These are phyloP conservation scores for Colletotrichum kahawae DNA, from an alignment of 2,329 filamentous ascomycete species.

Conservation along the genomic window DNA sequence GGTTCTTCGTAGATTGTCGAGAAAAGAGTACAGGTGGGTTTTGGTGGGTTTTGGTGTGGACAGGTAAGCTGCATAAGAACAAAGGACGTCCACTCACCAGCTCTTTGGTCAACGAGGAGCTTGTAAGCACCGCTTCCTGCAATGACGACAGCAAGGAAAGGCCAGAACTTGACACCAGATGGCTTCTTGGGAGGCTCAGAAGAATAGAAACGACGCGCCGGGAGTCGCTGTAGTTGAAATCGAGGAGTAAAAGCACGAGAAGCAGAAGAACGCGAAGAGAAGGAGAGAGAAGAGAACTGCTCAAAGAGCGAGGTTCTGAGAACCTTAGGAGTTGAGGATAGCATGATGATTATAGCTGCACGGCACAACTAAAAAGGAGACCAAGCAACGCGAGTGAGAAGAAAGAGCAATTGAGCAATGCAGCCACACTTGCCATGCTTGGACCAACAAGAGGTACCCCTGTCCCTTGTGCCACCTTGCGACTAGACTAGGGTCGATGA, in stretches of 20 bases:
- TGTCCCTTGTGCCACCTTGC: background rate
- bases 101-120: slow-evolving; percentile 53
- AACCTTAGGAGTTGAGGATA: background rate
- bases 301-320: background rate
- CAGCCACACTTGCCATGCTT: slow-evolving; percentile 11
- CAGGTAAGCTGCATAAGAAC: background rate
- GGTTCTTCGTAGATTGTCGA: background rate
- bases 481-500: background rate
- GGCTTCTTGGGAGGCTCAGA: slow-evolving; percentile 38
- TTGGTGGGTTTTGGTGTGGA: background rate
- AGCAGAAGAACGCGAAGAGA: background rate
- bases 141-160: slow-evolving; percentile 56
- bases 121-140: slow-evolving; percentile 55
- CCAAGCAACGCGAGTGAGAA: background rate
- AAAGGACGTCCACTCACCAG: slow-evolving; percentile 41
- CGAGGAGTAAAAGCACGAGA: background rate
- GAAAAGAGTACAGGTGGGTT: background rate
- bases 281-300: background rate
- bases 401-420: background rate
- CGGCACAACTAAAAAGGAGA: background rate
- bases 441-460: background rate
- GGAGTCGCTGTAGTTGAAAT: slow-evolving; percentile 10
- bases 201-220: slow-evolving; percentile 43
- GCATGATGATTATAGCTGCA: background rate
- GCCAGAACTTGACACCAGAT: slow-evolving; percentile 60